A percentile compares a stretch with the other conserved stretches of the same genome.
Conservation (phyloP, 805 yeast genomes). For the Hanseniaspora guilliermondii region DNA sequence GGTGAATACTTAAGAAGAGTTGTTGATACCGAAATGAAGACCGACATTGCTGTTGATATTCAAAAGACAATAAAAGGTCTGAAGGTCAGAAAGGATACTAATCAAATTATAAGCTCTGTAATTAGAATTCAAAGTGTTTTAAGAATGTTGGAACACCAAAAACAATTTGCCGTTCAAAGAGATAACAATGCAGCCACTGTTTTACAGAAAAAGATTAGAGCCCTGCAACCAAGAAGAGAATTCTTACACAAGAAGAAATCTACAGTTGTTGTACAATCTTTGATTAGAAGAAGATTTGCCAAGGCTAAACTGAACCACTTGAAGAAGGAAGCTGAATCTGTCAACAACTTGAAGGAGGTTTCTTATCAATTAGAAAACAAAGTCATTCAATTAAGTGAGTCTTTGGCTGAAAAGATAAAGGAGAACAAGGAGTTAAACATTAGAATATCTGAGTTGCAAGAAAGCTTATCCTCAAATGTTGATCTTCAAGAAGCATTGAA, state of each 20-base stretch:
- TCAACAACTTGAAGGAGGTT: slow-evolving; percentile 77
- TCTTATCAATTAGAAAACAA: slow-evolving; percentile 90
- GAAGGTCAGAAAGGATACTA: slow-evolving; percentile 33
- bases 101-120: slow-evolving; percentile 25
- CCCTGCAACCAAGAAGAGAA: slow-evolving; percentile 46
- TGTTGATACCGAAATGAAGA: slow-evolving; percentile 43
- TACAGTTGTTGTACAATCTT: slow-evolving; percentile 62
- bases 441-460: slow-evolving; percentile 44
- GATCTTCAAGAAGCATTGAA: slow-evolving; percentile 42
- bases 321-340: slow-evolving; percentile 84
- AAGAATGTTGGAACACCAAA: slow-evolving; percentile 43
- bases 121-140: slow-evolving; percentile 38
- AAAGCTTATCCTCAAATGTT: slow-evolving; percentile 42
- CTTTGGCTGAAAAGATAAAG: slow-evolving; percentile 61
- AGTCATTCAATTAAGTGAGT: slow-evolving; percentile 89
- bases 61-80: slow-evolving; percentile 57
- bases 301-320: slow-evolving; percentile 46
- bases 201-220: slow-evolving; percentile 66
- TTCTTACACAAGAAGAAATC: slow-evolving; percentile 39
- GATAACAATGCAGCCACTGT: slow-evolving; percentile 51
- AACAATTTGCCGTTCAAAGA: slow-evolving; percentile 36
- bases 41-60: slow-evolving; percentile 50
- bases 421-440: slow-evolving; percentile 63
- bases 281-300: slow-evolving; percentile 67
- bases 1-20: slow-evolving; percentile 49